phyloP scores from a whole-genome alignment of 305 asterid species.

The Coffea humblotiana region DNA sequence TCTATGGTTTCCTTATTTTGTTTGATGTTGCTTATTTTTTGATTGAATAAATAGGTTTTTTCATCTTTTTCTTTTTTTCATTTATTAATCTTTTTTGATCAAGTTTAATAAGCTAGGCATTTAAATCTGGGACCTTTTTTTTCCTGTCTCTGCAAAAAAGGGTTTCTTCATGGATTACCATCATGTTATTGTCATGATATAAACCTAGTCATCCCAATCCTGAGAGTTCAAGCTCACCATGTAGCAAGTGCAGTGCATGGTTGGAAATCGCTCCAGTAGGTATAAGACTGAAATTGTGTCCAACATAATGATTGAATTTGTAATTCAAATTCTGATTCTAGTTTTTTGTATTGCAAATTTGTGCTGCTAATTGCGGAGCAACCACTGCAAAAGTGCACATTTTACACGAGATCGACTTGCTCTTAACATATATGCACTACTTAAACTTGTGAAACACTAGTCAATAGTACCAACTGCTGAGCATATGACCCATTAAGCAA shows the following conservation, averaged over 20 bases:
- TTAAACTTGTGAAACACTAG: not conserved
- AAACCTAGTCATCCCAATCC: not conserved
- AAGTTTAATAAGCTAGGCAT: no score
- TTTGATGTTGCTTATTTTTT: no score
- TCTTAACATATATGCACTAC: not conserved
- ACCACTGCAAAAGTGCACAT: not conserved
- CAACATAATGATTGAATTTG: not conserved
- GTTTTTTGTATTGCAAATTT: no score
- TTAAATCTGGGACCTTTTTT: not conserved
- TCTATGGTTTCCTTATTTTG: no score
- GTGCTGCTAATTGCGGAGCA: not conserved
- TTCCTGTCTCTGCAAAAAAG: not conserved
- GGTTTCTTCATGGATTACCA: not conserved
- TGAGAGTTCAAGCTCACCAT: not conserved
- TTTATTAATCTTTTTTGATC: no score
- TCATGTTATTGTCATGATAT: not conserved
- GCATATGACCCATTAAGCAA: not conserved
- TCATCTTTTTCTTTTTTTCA: no score
- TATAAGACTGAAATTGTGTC: not conserved
- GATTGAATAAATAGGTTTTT: no score
- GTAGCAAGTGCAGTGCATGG: not conserved
- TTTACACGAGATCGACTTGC: not conserved
- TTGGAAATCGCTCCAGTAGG: not conserved
- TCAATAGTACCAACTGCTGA: not conserved
- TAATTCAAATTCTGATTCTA: not conserved